These are phyloP conservation scores for Mycena sanguinolenta DNA, from an alignment of 768 basidiomycete genomes.

Conservation along the genomic window DNA sequence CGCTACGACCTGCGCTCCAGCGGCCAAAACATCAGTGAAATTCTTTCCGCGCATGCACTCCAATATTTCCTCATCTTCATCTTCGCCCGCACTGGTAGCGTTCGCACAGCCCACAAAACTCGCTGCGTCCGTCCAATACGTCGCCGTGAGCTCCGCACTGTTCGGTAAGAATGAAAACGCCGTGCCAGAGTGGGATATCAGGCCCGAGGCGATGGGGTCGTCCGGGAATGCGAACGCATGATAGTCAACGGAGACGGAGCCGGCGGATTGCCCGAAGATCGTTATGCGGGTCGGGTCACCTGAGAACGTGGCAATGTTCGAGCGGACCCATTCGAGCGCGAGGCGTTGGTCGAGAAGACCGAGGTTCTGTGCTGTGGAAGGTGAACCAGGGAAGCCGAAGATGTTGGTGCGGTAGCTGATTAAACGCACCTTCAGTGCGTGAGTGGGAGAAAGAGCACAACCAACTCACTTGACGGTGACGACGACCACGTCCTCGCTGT, in stretches of 20 bases:
- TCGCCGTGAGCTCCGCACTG: slow-evolving; percentile 13
- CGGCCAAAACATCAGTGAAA: slow-evolving; percentile 24
- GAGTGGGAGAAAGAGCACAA: background rate
- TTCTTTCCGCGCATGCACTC: slow-evolving; percentile 23
- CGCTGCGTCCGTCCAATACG: slow-evolving; percentile 18
- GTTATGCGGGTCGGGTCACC: slow-evolving; percentile 20
- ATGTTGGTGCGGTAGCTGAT: slow-evolving; percentile 28
- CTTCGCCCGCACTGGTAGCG: slow-evolving; percentile 15
- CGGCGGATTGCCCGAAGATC: slow-evolving; percentile 27
- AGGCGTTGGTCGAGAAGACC: slow-evolving; percentile 27
- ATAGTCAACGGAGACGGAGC: slow-evolving; percentile 20
- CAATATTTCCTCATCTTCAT: slow-evolving; percentile 16
- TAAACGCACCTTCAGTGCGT: background rate
- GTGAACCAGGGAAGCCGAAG: slow-evolving; percentile 28
- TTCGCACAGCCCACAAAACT: slow-evolving; percentile 17
- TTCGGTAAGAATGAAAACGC: slow-evolving; percentile 22
- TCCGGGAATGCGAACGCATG: slow-evolving; percentile 27
- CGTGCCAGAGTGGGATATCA: slow-evolving; percentile 25
- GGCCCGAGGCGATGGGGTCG: slow-evolving; percentile 22
- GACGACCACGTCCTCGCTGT: slow-evolving; percentile 25
- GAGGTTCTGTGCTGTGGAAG: slow-evolving; percentile 11
- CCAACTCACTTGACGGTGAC: slow-evolving; percentile 18
- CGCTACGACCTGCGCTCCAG: slow-evolving; percentile 18
- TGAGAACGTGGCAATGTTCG: slow-evolving; percentile 14
- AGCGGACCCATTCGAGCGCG: slow-evolving; percentile 21